A percentile compares a stretch with the other conserved stretches of the same genome.
Conservation (phyloP, 2,329 filamentous ascomycete species). For the Akanthomyces lecanii region DNA sequence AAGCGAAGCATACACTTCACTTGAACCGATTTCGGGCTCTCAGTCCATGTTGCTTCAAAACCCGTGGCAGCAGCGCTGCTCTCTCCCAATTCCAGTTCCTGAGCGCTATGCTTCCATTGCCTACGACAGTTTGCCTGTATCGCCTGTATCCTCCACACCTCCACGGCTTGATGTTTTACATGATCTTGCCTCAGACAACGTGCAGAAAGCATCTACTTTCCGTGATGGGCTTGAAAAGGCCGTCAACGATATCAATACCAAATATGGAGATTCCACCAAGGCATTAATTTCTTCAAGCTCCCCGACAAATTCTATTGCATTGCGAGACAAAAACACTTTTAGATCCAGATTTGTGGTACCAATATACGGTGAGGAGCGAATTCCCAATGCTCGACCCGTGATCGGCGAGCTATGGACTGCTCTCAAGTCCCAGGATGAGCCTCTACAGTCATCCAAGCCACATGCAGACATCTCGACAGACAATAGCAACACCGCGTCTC, state of each 20-base stretch:
- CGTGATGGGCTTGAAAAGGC: conserved; percentile 28
- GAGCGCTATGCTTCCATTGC: conserved; percentile 7
- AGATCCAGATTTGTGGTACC: conserved; percentile 19
- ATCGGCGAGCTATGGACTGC: conserved; percentile 8
- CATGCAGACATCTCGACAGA: not conserved
- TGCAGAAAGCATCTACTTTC: conserved; percentile 29
- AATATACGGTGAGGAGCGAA: not conserved
- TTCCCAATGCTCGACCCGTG: not conserved
- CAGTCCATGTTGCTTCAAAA: not conserved
- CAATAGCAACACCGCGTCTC: not conserved
- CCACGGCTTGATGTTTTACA: conserved; percentile 29
- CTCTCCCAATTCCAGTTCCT: conserved; percentile 6
- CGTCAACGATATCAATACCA: conserved; percentile 28
- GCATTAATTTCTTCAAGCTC: conserved; percentile 9
- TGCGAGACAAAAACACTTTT: conserved; percentile 17
- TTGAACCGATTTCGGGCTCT: not conserved
- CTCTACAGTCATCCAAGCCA: not conserved
- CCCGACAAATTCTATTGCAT: conserved; percentile 6
- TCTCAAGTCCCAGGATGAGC: not conserved
- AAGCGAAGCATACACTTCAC: not conserved
- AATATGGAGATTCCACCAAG: conserved; percentile 23
- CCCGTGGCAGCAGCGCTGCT: conserved; percentile 2
- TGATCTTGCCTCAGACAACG: conserved; percentile 23
- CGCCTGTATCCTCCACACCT: conserved; percentile 14
- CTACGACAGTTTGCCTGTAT: not conserved